These are phyloP conservation scores for Nitzschia palea DNA, from an alignment of 108 stramenopile species.

Conservation along the genomic window DNA sequence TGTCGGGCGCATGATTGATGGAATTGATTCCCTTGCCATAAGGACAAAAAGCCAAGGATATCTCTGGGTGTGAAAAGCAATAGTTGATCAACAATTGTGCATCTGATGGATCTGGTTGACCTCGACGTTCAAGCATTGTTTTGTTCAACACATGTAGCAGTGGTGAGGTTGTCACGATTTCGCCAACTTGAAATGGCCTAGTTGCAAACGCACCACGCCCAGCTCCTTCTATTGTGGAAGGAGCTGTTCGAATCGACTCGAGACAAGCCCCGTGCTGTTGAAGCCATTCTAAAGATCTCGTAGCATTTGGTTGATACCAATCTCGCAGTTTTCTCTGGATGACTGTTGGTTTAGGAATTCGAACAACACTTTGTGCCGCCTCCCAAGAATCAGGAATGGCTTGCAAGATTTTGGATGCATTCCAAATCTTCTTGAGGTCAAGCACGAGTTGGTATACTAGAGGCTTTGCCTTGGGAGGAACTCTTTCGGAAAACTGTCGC, in stretches of 20 bases:
- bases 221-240: slow-evolving; percentile 54
- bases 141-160: slow-evolving; percentile 51
- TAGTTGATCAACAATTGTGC: slow-evolving; percentile 71
- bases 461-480: neutral
- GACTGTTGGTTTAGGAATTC: too few relatives aligned
- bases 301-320: slow-evolving; percentile 23
- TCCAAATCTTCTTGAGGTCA: slow-evolving; percentile 8
- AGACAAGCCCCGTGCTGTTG: slow-evolving; percentile 47
- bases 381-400: slow-evolving; percentile 7
- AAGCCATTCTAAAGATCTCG: slow-evolving; percentile 45
- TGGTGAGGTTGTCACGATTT: slow-evolving; percentile 54
- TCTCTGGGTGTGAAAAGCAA: slow-evolving; percentile 65
- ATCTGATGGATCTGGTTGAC: slow-evolving; percentile 21
- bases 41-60: slow-evolving; percentile 64
- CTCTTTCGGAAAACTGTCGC: neutral
- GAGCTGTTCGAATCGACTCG: slow-evolving; percentile 46
- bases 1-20: slow-evolving; percentile 56
- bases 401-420: slow-evolving; percentile 18
- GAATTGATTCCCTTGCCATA: slow-evolving; percentile 55
- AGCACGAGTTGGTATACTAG: slow-evolving; percentile 3
- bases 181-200: slow-evolving; percentile 35
- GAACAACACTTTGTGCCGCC: neutral
- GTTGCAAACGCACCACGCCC: slow-evolving; percentile 77
- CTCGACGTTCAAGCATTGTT: slow-evolving; percentile 40
- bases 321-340: slow-evolving; percentile 5